Conservation (phyloP, 768 basidiomycete genomes). For the Suillus sp. region DNA sequence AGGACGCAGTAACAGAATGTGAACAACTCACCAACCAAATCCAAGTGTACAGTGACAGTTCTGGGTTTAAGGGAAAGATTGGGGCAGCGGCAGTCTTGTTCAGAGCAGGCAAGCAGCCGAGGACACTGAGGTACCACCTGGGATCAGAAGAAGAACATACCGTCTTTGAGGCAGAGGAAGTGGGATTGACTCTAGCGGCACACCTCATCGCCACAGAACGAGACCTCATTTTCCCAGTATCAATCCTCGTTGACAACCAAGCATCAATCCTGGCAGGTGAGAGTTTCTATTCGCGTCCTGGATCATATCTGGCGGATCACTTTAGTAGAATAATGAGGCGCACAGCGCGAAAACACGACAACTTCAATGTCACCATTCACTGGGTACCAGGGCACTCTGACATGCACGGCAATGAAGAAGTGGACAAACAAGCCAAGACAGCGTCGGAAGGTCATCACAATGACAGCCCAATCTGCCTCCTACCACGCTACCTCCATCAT, state of each 20-base stretch:
- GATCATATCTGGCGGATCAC: neutral
- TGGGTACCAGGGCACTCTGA: conserved; percentile 8
- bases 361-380: neutral
- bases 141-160: neutral
- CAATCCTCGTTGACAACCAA: neutral
- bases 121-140: no score
- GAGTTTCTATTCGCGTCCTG: neutral
- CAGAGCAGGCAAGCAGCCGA: no score
- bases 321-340: neutral
- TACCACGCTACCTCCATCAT: neutral
- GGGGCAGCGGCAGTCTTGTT: no score
- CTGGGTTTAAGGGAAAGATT: no score
- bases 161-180: neutral
- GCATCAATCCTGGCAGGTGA: neutral
- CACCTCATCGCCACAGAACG: neutral
- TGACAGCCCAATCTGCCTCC: neutral
- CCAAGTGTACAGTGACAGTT: no score
- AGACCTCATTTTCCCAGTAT: neutral
- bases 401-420: neutral
- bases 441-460: neutral
- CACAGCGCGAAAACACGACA: rapidly evolving
- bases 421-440: neutral
- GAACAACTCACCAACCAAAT: no score
- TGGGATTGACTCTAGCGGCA: neutral
- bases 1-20: no score